phyloP scores from a whole-genome alignment of 192 early-diverging fungal species.

The Jimgerdemannia flammicorona region DNA sequence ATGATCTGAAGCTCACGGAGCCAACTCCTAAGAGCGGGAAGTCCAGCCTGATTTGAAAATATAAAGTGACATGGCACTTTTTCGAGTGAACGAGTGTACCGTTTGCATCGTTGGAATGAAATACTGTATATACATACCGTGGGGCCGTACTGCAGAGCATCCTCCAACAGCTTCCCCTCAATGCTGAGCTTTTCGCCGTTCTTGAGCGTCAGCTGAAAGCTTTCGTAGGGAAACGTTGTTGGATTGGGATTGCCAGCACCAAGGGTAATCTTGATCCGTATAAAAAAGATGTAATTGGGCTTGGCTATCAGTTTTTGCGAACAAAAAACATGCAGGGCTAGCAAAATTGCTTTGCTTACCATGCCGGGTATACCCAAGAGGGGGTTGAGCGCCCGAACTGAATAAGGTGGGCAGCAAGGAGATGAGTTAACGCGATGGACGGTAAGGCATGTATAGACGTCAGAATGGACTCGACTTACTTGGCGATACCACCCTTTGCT shows the following conservation, averaged over 20 bases:
- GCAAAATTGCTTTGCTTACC: conserved; percentile 12
- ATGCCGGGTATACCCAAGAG: conserved; percentile 31
- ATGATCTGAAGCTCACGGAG: conserved; percentile 39
- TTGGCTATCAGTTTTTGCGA: neutral
- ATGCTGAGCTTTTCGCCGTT: conserved; percentile 54
- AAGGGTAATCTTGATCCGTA: conserved; percentile 50
- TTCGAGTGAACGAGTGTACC: neutral
- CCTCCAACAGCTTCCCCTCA: conserved; percentile 44
- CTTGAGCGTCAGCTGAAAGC: conserved; percentile 50
- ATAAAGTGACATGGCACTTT: neutral
- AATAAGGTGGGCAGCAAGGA: neutral
- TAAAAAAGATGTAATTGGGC: neutral
- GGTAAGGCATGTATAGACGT: neutral
- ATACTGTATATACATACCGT: conserved; percentile 29
- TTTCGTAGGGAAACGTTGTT: conserved; percentile 59
- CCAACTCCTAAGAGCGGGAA: conserved; percentile 41
- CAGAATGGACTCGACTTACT: neutral
- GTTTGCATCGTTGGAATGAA: neutral
- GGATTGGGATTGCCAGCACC: conserved; percentile 71
- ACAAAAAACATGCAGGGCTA: neutral
- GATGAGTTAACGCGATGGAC: neutral
- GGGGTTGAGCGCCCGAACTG: neutral
- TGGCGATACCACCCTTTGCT: neutral
- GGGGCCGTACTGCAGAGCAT: conserved; percentile 60
- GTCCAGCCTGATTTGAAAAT: conserved; percentile 31